Evolutionary conservation across 495 filamentous ascomycete genomes (phyloP).

Genomic region (Echria macrotheca): DNA sequence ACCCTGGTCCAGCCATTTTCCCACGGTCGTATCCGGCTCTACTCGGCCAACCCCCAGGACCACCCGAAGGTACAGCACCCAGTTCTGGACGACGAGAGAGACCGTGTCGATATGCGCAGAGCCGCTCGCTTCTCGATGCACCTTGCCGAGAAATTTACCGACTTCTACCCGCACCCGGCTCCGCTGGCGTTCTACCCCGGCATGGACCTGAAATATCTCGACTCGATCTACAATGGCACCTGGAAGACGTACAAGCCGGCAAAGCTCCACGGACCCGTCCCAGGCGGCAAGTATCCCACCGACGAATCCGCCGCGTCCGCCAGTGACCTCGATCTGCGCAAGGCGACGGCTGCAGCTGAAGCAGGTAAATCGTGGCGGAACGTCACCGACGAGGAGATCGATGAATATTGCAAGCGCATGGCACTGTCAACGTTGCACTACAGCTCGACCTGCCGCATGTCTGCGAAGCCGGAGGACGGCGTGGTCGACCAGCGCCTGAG

Average conservation of each 20-base stretch:
- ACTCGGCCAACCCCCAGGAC: slow-evolving; percentile 24
- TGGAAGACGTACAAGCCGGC: background rate
- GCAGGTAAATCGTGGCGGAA: slow-evolving; percentile 13
- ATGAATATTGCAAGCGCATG: slow-evolving; percentile 16
- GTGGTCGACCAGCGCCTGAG: slow-evolving; percentile 48
- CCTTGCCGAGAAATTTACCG: slow-evolving; percentile 20
- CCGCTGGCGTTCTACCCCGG: slow-evolving; percentile 18
- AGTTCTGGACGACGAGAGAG: slow-evolving; percentile 19
- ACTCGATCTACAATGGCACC: slow-evolving; percentile 1
- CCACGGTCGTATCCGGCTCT: slow-evolving; percentile 32
- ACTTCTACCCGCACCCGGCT: slow-evolving; percentile 18
- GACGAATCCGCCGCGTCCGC: too few species aligned
- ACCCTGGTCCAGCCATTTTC: slow-evolving; percentile 31
- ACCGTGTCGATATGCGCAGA: slow-evolving; percentile 13
- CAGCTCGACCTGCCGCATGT: slow-evolving; percentile 26
- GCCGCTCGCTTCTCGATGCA: slow-evolving; percentile 23
- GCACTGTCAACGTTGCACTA: slow-evolving; percentile 18
- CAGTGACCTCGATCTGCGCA: background rate
- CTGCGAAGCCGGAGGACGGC: slow-evolving; percentile 15
- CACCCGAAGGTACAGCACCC: slow-evolving; percentile 23
- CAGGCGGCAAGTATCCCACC: background rate
- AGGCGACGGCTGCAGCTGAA: background rate
- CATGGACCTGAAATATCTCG: slow-evolving; percentile 12
- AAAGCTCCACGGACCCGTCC: background rate
- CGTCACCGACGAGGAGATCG: slow-evolving; percentile 25